Percentiles rank a stretch among this genome's conserved stretches.
Evolutionary conservation across 208 protist genomes (phyloP).

Genomic region (Wallacemonas sp.): DNA sequence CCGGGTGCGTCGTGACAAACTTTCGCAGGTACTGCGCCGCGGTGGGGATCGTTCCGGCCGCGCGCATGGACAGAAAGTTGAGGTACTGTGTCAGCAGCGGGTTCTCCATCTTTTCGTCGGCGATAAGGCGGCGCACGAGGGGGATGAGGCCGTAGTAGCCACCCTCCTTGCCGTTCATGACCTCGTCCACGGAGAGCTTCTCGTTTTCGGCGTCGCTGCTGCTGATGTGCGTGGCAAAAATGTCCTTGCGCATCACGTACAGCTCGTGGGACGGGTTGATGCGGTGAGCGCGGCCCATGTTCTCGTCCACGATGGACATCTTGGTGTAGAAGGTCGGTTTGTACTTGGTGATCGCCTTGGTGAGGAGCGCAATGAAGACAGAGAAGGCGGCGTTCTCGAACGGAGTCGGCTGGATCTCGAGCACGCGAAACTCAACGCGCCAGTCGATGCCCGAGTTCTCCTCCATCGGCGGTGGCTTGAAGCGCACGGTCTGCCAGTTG

Average conservation of each 20-base stretch:
- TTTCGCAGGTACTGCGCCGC: constrained; percentile 93
- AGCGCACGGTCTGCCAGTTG: constrained; percentile 98
- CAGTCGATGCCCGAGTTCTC: constrained; percentile 88
- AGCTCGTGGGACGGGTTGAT: constrained; percentile 85
- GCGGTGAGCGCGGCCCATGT: constrained; percentile 95
- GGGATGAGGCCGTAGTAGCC: constrained; percentile 94
- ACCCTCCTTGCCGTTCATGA: constrained; percentile 94
- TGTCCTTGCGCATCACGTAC: constrained; percentile 96
- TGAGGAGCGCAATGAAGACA: constrained; percentile 95
- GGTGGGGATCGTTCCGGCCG: constrained; percentile 93
- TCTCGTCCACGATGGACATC: constrained; percentile 97
- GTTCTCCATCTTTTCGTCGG: constrained; percentile 62
- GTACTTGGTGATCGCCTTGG: constrained; percentile 95
- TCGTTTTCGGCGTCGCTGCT: constrained; percentile 57
- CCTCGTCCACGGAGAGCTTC: constrained; percentile 94
- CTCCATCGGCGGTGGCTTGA: constrained; percentile 93
- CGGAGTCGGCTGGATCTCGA: constrained; percentile 96
- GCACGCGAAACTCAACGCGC: constrained; percentile 98
- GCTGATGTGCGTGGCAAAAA: constrained; percentile 51
- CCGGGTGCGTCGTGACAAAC: constrained; percentile 93
- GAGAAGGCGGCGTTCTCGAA: constrained; percentile 99
- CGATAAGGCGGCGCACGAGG: constrained; percentile 89
- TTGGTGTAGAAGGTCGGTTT: constrained; percentile 96
- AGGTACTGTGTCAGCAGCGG: constrained; percentile 87
- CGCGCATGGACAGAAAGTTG: constrained; percentile 92